Evolutionary conservation across 345 rosid genomes (phyloP).

Genomic region (Mallotus nudiflorus): DNA sequence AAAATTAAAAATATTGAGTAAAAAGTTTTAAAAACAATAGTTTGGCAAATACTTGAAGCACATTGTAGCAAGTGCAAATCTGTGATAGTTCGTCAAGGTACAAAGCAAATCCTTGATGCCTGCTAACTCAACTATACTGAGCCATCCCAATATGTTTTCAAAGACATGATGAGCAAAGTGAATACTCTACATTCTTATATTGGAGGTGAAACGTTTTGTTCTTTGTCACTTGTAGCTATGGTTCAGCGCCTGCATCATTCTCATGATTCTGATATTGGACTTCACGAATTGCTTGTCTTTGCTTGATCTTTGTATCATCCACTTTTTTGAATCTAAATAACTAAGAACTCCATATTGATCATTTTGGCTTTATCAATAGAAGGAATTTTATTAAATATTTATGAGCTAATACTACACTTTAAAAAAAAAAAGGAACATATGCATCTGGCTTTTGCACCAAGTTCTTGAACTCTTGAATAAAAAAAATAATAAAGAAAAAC

Average conservation of each 20-base stretch:
- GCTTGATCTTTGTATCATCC: background rate
- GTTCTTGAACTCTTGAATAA: too few relatives aligned
- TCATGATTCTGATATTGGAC: slow-evolving; percentile 3
- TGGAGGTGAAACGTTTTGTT: slow-evolving; percentile 49
- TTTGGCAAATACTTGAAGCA: too few relatives aligned
- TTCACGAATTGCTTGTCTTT: background rate
- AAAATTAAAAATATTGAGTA: too few relatives aligned
- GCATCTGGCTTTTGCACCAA: too few relatives aligned
- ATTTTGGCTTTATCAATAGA: background rate
- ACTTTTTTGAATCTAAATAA: background rate
- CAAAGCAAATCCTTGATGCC: too few relatives aligned
- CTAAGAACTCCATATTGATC: background rate
- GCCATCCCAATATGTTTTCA: slow-evolving; percentile 72
- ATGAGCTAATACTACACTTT: too few relatives aligned
- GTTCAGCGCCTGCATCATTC: background rate
- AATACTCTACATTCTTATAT: slow-evolving; percentile 77
- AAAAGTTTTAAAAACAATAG: too few relatives aligned
- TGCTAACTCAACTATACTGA: too few relatives aligned
- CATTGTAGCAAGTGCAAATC: too few relatives aligned
- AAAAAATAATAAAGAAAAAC: too few relatives aligned
- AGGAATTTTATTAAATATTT: background rate
- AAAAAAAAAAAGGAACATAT: too few relatives aligned
- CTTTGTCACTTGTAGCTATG: background rate
- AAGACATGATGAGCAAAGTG: slow-evolving; percentile 88
- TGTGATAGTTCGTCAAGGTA: too few relatives aligned